phyloP scores from a whole-genome alignment of 495 filamentous ascomycete genomes.

The Trichoderma asperelloides region DNA sequence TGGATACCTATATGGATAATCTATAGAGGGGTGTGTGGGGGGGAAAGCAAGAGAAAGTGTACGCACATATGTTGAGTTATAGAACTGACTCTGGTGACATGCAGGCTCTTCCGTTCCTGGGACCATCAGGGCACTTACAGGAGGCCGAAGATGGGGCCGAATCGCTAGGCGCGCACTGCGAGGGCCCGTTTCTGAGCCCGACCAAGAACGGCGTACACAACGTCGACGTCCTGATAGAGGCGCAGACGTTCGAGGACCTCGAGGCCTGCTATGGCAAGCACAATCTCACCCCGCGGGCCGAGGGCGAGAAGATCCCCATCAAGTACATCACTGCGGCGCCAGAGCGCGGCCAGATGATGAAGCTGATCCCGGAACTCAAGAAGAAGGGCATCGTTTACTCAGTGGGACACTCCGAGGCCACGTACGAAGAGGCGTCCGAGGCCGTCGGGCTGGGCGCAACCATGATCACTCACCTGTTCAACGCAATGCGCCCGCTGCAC shows the following conservation, averaged over 20 bases:
- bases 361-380: conserved; percentile 51
- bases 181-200: conserved; percentile 73
- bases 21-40: too few relatives aligned
- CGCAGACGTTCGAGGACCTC: conserved; percentile 47
- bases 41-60: too few relatives aligned
- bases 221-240: conserved; percentile 48
- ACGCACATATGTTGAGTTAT: not conserved
- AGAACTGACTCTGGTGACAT: not conserved
- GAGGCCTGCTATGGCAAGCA: conserved; percentile 57
- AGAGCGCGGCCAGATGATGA: conserved; percentile 56
- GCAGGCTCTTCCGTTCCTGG: conserved; percentile 62
- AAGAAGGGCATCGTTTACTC: conserved; percentile 57
- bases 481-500: conserved; percentile 78
- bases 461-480: conserved; percentile 87
- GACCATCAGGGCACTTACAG: conserved; percentile 50
- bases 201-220: conserved; percentile 68
- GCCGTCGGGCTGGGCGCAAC: conserved; percentile 62
- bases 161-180: conserved; percentile 74
- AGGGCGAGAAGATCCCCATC: conserved; percentile 33
- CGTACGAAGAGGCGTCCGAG: conserved; percentile 60
- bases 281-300: conserved; percentile 40
- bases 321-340: conserved; percentile 77
- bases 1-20: too few relatives aligned
- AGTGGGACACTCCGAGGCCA: conserved; percentile 75
- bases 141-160: conserved; percentile 56